Evolutionary conservation across 140 eudicot genomes (phyloP).

Genomic region (Ambrosia hybrid): DNA sequence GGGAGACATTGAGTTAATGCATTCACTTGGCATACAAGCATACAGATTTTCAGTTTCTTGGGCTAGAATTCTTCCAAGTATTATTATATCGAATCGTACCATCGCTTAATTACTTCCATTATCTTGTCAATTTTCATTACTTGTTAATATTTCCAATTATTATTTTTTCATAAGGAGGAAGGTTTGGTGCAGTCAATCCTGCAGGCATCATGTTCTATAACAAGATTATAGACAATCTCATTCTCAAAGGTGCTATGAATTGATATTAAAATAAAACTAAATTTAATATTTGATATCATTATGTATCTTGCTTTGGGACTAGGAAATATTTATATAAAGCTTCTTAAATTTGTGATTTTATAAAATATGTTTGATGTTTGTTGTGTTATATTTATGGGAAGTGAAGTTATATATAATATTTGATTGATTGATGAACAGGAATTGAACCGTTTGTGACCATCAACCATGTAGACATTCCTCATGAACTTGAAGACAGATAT

Average conservation of each 20-base stretch:
- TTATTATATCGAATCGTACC: not conserved
- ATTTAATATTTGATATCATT: not conserved
- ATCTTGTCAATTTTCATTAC: not conserved
- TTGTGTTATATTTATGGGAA: too few species aligned
- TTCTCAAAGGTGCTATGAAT: slow-evolving; percentile 42
- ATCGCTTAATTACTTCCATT: not conserved
- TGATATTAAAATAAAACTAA: not conserved
- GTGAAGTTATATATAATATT: too few species aligned
- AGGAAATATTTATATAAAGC: too few species aligned
- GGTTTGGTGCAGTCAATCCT: slow-evolving; percentile 50
- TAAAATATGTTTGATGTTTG: too few species aligned
- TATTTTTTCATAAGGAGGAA: slow-evolving; percentile 47
- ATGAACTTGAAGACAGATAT: slow-evolving; percentile 68
- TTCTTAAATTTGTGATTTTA: not conserved
- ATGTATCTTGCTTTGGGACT: too few species aligned
- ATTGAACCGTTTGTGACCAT: slow-evolving; percentile 76
- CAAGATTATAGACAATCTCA: slow-evolving; percentile 52
- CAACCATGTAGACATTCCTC: slow-evolving; percentile 60
- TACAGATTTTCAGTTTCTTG: slow-evolving; percentile 70
- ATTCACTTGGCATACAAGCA: slow-evolving; percentile 52
- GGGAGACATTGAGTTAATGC: slow-evolving; percentile 59
- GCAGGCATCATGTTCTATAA: slow-evolving; percentile 49
- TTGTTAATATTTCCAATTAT: not conserved
- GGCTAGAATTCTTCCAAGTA: slow-evolving; percentile 75
- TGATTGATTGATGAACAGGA: slow-evolving; percentile 38